Base-by-base conservation (phyloP, 140 eudicot genomes). In the Cichorium intybus region DNA sequence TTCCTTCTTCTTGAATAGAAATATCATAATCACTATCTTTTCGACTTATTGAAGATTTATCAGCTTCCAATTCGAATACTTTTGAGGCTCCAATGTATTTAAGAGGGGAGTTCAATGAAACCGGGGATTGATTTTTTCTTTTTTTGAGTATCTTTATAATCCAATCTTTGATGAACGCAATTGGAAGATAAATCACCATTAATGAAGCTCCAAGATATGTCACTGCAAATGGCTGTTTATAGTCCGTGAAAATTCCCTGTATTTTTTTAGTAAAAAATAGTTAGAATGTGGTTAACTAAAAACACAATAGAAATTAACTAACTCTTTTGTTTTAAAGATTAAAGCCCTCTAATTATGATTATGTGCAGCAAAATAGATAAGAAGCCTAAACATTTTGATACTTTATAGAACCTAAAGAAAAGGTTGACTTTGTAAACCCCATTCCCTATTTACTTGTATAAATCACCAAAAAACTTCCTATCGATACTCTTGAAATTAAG, bases 191-290 rank as follows among this genome's bases (percentile, higher is more conserved):
- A 17, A 94, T 83, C 27, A 89, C 99, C 99, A 94, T 80, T 35
- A 94, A 66, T 73, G 99, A 94, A 59, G 97, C 97, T 80, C 99
- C 99, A 56, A 94, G 95, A 76, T 94, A 94, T 26, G 99, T 94
- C 71, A 94, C 97, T 24, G 99, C 99, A 80, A 94, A 94, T 74
- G 99, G 99, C 66, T 94, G 97, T 71, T 89, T 93, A 72, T 93
- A 93, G 70, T 78, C 87, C n/a, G 80, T 77, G 74, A 79, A 94
- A 64, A 94, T 94, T 16, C 70, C 95, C 97, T 94, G 91, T 73
- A 35, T 67, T 24, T 4, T 45, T 67, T 24, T 4, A 15, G 9
- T 35, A 59, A 11, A 67, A 14, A 53, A 23, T 35, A 60, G 47
- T 71, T 37, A 59, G 66, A 12, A 53, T 45, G 41, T 12, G 35